Evolutionary conservation across 768 basidiomycete species (phyloP).

Genomic region (Leucosporidium yakuticum): DNA sequence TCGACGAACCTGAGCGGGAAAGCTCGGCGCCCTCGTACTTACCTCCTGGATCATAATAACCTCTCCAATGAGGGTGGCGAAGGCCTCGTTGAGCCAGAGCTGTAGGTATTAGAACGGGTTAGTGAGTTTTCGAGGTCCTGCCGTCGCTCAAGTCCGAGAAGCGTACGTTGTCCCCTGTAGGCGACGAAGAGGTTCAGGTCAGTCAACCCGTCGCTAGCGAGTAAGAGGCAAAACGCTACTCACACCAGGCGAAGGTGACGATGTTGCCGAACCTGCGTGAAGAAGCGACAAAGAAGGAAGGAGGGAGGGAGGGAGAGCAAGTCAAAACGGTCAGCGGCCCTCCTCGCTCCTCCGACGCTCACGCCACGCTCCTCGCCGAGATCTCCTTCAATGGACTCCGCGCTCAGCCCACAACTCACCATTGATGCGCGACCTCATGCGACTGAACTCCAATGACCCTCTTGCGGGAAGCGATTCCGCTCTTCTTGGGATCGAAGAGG

Average conservation of each 20-base stretch:
- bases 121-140: conserved; percentile 46
- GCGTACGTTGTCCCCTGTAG: conserved; percentile 70
- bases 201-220: no score
- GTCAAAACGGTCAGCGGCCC: no score
- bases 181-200: no score
- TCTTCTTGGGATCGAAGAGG: conserved; percentile 68
- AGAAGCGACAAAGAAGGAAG: no score
- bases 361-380: conserved; percentile 18
- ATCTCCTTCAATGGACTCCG: conserved; percentile 2
- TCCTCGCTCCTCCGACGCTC: neutral
- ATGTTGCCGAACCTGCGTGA: conserved; percentile 60
- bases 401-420: conserved; percentile 49
- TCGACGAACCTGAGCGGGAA: no score
- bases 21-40: no score
- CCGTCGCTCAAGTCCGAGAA: conserved; percentile 44
- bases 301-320: no score
- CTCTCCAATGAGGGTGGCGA: conserved; percentile 44
- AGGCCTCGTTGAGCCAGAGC: conserved; percentile 14
- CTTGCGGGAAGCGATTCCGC: conserved; percentile 68
- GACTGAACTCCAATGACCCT: conserved; percentile 68
- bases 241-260: conserved; percentile 65
- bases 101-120: neutral
- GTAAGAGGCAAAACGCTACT: no score
- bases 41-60: conserved; percentile 34
- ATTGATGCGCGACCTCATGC: conserved; percentile 57